Evolutionary conservation across 2,329 filamentous ascomycete genomes (phyloP).

Genomic region (Penicillium thymicola): DNA sequence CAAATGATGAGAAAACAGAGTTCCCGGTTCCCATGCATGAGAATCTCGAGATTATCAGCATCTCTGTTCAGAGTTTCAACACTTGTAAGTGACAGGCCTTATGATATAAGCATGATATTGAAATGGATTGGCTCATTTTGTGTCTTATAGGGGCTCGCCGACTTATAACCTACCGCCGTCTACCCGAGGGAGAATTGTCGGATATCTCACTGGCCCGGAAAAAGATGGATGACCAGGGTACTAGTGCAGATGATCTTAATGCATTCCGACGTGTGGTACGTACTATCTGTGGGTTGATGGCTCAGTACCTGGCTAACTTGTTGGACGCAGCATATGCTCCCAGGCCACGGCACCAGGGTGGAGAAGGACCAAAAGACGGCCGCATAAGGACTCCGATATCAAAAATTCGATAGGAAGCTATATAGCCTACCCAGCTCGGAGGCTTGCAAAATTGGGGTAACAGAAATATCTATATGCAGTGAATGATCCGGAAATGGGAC

Average conservation of each 20-base stretch:
- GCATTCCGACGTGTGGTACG: slow-evolving; percentile 57
- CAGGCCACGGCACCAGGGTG: slow-evolving; percentile 4
- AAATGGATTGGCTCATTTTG: slow-evolving; percentile 1
- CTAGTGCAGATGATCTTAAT: slow-evolving; percentile 65
- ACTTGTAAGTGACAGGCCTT: slow-evolving; percentile 61
- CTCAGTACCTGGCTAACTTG: not conserved
- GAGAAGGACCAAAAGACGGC: not conserved
- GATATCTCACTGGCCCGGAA: slow-evolving; percentile 33
- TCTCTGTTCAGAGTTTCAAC: slow-evolving; percentile 84
- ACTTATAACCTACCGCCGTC: slow-evolving; percentile 78
- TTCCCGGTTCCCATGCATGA: slow-evolving; percentile 75
- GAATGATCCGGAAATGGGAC: not conserved
- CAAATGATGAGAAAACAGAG: slow-evolving; percentile 73
- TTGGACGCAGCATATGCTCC: slow-evolving; percentile 5
- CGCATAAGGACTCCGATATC: not conserved
- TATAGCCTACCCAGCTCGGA: not conserved
- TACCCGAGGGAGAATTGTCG: slow-evolving; percentile 54
- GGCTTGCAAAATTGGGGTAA: not conserved
- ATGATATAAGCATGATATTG: not conserved
- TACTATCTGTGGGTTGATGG: not conserved
- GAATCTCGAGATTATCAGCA: slow-evolving; percentile 66
- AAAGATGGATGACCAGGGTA: slow-evolving; percentile 37
- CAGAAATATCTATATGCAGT: not conserved
- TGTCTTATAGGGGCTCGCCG: slow-evolving; percentile 69
- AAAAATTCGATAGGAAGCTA: not conserved